Evolutionary conservation across 768 basidiomycete genomes (phyloP), one percentile per base, ranked within the genome.

Genomic region (Astraeus odoratus): DNA sequence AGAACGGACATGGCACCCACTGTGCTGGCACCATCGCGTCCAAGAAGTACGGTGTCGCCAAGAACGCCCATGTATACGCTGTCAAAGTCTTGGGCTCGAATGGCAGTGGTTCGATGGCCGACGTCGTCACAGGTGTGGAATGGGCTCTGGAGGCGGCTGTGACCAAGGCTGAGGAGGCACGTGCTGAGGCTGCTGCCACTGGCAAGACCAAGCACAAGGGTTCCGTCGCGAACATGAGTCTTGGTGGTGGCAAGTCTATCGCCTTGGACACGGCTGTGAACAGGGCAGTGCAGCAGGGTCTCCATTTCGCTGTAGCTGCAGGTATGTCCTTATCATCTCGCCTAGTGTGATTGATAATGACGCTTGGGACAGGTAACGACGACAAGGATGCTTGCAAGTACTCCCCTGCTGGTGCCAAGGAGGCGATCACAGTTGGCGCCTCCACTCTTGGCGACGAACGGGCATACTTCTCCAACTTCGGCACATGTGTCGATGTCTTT

Each of bases 1-100:
- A 81, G 46, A 97, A 98, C 64, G 96, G 96, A 51, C 96, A 99
- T 59, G 96, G 95, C 31, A 78, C 87, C 25, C 92, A 94, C 64
- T 94, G 91, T 54, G 93, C 94, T 37, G 94, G 94, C 43, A 99
- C 94, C 24, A 94, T 98, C 53, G 96, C 83, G n/a, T 92, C 89
- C 4, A 68, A 71, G 57, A 87, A 83, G 67, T 98, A 91, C 58
- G 96, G 96, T 67, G 92, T 99, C 36, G 93, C 96, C 41, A 98
- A 99, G 81, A 76, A 76, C 49, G 95, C 93, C 44, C 76, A 89
- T 49, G 75, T 95, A 53, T 74, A 86, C 52, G 92, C 92, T 26
- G 91, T 95, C 65, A 95, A 94, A 73, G 89, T 91, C 16, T 78
- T 97, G 38, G 92, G 93, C n/a, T 81, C 85, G 39, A 89, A 94